These are phyloP conservation scores for Paramyrothecium roridum DNA, from an alignment of 2,329 filamentous ascomycete genomes.

Conservation along the genomic window DNA sequence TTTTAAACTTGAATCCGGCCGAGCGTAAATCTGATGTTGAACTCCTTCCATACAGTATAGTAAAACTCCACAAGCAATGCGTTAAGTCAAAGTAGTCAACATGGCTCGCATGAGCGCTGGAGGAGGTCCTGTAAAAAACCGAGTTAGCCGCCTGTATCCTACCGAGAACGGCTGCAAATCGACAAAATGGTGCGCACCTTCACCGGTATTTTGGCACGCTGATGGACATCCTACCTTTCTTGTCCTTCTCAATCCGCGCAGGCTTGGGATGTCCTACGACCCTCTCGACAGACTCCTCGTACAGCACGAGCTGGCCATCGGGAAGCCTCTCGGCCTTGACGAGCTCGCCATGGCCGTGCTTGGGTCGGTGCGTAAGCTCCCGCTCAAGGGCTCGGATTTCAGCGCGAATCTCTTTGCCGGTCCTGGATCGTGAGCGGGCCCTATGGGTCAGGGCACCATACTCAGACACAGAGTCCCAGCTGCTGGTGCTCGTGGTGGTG, in stretches of 20 bases:
- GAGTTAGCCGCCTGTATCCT: slow-evolving; percentile 26
- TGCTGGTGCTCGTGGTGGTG: slow-evolving; percentile 26
- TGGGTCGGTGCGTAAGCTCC: slow-evolving; percentile 31
- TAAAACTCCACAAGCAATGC: background rate
- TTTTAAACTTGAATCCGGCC: too few relatives aligned
- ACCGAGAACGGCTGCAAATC: slow-evolving; percentile 6
- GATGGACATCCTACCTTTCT: slow-evolving; percentile 93
- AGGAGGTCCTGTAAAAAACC: slow-evolving; percentile 51
- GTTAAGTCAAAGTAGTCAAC: slow-evolving; percentile 66
- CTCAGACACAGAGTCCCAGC: slow-evolving; percentile 24
- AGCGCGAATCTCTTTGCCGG: slow-evolving; percentile 64
- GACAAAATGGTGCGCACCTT: slow-evolving; percentile 41
- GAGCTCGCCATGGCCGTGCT: slow-evolving; percentile 42
- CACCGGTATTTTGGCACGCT: slow-evolving; percentile 70
- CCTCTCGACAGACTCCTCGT: slow-evolving; percentile 57
- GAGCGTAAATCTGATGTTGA: too few relatives aligned
- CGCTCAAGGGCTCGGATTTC: slow-evolving; percentile 71
- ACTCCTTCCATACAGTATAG: background rate
- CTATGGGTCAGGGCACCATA: slow-evolving; percentile 36
- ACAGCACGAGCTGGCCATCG: slow-evolving; percentile 62
- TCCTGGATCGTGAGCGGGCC: slow-evolving; percentile 38
- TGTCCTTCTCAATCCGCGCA: slow-evolving; percentile 78
- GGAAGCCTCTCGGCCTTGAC: slow-evolving; percentile 54
- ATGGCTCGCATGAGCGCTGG: slow-evolving; percentile 65
- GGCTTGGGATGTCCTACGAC: slow-evolving; percentile 52